Evolutionary conservation across 2,329 filamentous ascomycete species (phyloP), one percentile per base, ranked within the genome.

Genomic region (Aspergillus proliferans): DNA sequence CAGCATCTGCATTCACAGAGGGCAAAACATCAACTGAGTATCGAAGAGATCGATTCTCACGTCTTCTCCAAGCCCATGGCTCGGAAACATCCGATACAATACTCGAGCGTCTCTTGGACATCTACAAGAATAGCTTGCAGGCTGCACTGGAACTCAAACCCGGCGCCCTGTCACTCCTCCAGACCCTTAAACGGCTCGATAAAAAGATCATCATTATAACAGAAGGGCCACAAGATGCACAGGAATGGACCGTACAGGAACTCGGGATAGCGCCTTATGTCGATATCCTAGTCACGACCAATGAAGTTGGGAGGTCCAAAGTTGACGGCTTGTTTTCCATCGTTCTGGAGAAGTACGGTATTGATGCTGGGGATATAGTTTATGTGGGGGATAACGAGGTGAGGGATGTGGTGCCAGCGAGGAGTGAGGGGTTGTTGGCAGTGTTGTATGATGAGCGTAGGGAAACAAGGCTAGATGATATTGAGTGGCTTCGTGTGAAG

Each of bases 181-280:
- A 55, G 4, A 55, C 53, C 1, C 53, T 77, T 2, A 69, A 65
- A 45, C 9, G 28, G 0, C 52, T 61, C 0, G 65, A 66, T 0
- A 72, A 73, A 53, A 72, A 65, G n/a, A 60, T 77, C 3, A 63
- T 66, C 0, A 54, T 77, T 15, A 64, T 78, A 1, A 77, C 74
- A 0, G 75, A 78, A 53, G 74, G 75, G 0, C 75, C 73, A 0
- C 66, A 72, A 36, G 75, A 77, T 57, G 68, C 73, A 2, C 75
- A 78, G 47, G 63, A 72, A 52, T 69, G 73, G 57, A 74, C 75
- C 0, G 39, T 75, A 1, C 43, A 56, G 12, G 54, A 63, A n/a
- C 58, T 74, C 6, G 60, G 61, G 0, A 38, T 70, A 24, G 28
- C 18, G 36, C 36, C 49, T 0, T 62, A 58, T 30, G 46, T 68